These are phyloP conservation scores for Mycosarcoma mackinlayi DNA, from an alignment of 1,284 basidiomycete genomes.

Conservation along the genomic window DNA sequence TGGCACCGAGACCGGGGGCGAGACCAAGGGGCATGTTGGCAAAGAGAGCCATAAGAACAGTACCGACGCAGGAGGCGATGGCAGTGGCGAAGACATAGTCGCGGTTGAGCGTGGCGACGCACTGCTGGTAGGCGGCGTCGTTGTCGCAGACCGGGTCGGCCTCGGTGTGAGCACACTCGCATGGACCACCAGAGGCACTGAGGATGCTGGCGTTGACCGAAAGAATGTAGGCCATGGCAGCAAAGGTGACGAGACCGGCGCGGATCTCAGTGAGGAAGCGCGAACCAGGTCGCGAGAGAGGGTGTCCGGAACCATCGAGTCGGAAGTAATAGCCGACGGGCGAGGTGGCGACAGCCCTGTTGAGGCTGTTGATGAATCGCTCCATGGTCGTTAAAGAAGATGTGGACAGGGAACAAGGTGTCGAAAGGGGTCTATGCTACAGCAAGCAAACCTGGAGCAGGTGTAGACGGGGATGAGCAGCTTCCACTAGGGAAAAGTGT, in stretches of 20 bases:
- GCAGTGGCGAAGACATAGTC: conserved; percentile 74
- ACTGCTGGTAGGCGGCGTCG: conserved; percentile 75
- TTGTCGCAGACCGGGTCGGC: conserved; percentile 70
- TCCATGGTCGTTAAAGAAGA: conserved; percentile 19
- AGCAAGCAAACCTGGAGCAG: neutral
- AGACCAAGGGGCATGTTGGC: conserved; percentile 85
- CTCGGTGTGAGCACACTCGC: conserved; percentile 74
- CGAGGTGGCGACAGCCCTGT: conserved; percentile 75
- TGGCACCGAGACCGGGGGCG: conserved; percentile 72
- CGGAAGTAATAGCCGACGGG: conserved; percentile 82
- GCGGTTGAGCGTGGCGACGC: conserved; percentile 45
- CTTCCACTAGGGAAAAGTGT: neutral
- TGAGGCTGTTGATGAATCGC: conserved; percentile 54
- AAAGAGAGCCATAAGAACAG: conserved; percentile 82
- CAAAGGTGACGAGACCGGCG: conserved; percentile 65
- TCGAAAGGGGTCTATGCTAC: neutral
- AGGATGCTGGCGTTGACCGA: conserved; percentile 75
- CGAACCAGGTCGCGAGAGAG: conserved; percentile 79
- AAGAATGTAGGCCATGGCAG: conserved; percentile 72
- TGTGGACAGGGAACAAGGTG: neutral
- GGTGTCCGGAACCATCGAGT: conserved; percentile 83
- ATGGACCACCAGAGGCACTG: conserved; percentile 81
- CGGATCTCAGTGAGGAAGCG: conserved; percentile 72
- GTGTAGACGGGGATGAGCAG: neutral
- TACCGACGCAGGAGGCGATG: conserved; percentile 79